Evolutionary conservation across 371 early-diverging fungal genomes (phyloP), one percentile per base, ranked within the genome.

Genomic region (Mortierella sp.): DNA sequence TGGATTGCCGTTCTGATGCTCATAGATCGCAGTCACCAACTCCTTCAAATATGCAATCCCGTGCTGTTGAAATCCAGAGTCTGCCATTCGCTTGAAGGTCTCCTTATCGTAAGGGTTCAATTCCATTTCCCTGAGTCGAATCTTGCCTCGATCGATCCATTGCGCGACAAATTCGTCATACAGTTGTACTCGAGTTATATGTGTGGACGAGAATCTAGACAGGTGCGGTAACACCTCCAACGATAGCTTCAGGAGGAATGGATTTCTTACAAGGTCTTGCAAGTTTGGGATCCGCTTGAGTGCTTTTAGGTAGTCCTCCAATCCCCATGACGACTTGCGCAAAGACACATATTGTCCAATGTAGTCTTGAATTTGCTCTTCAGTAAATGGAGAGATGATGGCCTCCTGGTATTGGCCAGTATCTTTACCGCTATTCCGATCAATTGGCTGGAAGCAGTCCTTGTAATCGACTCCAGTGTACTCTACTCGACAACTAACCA

Each of bases 91-190:
- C 2, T 2, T 28, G 28, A 28, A 28, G 1, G 2, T 28, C 2
- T 2, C 28, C 28, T 2, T 28, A 28, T 28, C 28, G 28, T 28
- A 1, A 28, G 28, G 28, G 28, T 28, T 28, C 28, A 28, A 28
- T 2, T 28, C 28, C 28, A 28, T 28, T 2, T 2, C 2, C 2
- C 28, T 2, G 2, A 28, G 28, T 28, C 28, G 28, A 2, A 28
- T 28, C 28, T 28, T 28, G 28, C 28, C 28, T 28, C 59, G 43
- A 21, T 59, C 60, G 16, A 60, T 4, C 60, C 60, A 60, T 9
- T 36, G 40, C 0, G n/a, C 22, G 0, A 65, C 24, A 33, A 65
- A 65, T 36, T 9, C 6, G 28, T 67, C 67, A 16, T 67, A 67
- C 38, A 67, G 28, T 28, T 28, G 28, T 28, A 28, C 28, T 28